phyloP scores from a whole-genome alignment of 208 protist species.

The Trypanosoma mega region DNA sequence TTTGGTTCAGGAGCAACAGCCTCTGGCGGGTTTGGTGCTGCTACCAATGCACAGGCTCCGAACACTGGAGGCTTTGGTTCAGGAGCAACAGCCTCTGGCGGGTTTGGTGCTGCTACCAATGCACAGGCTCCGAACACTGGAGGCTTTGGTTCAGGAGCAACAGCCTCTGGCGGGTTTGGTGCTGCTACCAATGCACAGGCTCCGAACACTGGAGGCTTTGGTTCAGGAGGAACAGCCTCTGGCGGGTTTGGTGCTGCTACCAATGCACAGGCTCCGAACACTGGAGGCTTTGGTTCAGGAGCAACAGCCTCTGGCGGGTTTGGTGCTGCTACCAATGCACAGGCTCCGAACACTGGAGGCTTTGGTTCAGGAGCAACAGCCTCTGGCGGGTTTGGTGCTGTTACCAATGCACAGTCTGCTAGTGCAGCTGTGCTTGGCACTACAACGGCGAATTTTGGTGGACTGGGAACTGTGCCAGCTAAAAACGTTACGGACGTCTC shows the following conservation, averaged over 20 bases:
- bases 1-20: slow-evolving; percentile 28
- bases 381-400: slow-evolving; percentile 19
- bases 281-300: slow-evolving; percentile 30
- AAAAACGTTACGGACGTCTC: no score
- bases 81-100: slow-evolving; percentile 21
- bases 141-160: slow-evolving; percentile 22
- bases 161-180: slow-evolving; percentile 6
- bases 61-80: slow-evolving; percentile 18
- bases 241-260: slow-evolving; percentile 5
- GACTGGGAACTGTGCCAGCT: not conserved
- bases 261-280: slow-evolving; percentile 11
- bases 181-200: slow-evolving; percentile 10
- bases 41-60: slow-evolving; percentile 17
- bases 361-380: slow-evolving; percentile 22
- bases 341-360: slow-evolving; percentile 12
- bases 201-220: slow-evolving; percentile 23
- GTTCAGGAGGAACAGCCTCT: slow-evolving; percentile 8
- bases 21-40: not conserved
- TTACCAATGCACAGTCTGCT: slow-evolving; percentile 4
- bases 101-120: slow-evolving; percentile 11
- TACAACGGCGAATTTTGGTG: not conserved
- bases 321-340: slow-evolving; percentile 6
- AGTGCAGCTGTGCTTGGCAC: not conserved
- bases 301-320: slow-evolving; percentile 7
- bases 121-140: slow-evolving; percentile 16